Evolutionary conservation across 441 rosid genomes (phyloP).

Genomic region (Euphorbia celastroides): DNA sequence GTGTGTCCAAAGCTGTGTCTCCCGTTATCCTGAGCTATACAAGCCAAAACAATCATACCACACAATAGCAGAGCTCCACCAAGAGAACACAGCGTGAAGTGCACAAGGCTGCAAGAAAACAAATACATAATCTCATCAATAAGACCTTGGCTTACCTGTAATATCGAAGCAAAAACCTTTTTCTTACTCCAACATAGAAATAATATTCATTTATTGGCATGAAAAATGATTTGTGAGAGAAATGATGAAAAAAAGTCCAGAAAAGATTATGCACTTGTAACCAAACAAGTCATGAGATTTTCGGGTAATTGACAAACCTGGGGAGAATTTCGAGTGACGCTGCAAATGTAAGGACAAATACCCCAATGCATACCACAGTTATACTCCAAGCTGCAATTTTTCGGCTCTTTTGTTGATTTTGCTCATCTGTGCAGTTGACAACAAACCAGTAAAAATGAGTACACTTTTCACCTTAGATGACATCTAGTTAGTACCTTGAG

Average conservation of each 20-base stretch:
- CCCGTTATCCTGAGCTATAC: constrained; percentile 61
- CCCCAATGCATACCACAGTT: constrained; percentile 46
- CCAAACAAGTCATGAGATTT: not conserved
- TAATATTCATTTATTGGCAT: not conserved
- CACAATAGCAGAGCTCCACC: constrained; percentile 58
- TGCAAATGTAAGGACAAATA: constrained; percentile 47
- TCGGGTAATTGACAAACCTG: constrained; percentile 33
- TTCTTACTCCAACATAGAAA: not conserved
- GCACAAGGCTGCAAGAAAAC: constrained; percentile 40
- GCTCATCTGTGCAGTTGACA: constrained; percentile 30
- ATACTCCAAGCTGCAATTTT: constrained; percentile 64
- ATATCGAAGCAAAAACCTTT: not conserved
- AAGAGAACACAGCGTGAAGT: constrained; percentile 38
- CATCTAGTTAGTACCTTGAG: constrained; percentile 31
- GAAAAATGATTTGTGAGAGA: not conserved
- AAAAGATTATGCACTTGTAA: not conserved
- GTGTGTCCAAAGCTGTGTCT: constrained; percentile 67
- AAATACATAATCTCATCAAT: constrained; percentile 7
- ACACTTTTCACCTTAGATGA: constrained; percentile 6
- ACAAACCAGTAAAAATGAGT: not conserved
- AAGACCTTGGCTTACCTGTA: constrained; percentile 7
- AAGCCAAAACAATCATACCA: constrained; percentile 57
- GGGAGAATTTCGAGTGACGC: constrained; percentile 53
- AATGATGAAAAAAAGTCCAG: not conserved
- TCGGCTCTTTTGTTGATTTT: constrained; percentile 38